Percentiles rank a stretch among this genome's conserved stretches.
These are phyloP conservation scores for Protomyces gravidus DNA, from an alignment of 1,139 yeast species.

Conservation along the genomic window DNA sequence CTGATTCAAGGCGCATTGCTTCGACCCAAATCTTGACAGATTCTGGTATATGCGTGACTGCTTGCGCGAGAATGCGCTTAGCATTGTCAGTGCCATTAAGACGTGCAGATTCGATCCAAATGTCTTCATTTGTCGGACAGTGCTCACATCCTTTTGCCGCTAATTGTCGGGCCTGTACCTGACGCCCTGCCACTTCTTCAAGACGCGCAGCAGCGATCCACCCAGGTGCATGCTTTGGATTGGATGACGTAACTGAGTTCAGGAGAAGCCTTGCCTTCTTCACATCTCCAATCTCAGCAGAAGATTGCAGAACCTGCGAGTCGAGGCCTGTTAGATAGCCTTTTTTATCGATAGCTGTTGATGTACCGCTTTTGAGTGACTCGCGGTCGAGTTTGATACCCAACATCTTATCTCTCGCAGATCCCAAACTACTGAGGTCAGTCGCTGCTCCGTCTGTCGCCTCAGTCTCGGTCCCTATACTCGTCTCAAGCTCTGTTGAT, in stretches of 20 bases:
- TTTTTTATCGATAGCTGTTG: constrained; percentile 41
- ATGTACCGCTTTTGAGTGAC: constrained; percentile 33
- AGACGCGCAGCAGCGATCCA: constrained; percentile 87
- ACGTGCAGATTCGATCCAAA: constrained; percentile 79
- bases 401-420: constrained; percentile 53
- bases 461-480: constrained; percentile 33
- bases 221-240: constrained; percentile 69
- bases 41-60: constrained; percentile 53
- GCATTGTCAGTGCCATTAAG: constrained; percentile 51
- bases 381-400: constrained; percentile 48
- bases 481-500: constrained; percentile 31
- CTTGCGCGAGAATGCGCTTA: constrained; percentile 61
- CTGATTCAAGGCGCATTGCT: constrained; percentile 64
- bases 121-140: constrained; percentile 63
- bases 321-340: constrained; percentile 45
- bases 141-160: constrained; percentile 68
- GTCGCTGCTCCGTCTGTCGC: constrained; percentile 40
- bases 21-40: constrained; percentile 67
- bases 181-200: constrained; percentile 61
- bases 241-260: constrained; percentile 62
- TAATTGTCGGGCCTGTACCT: constrained; percentile 54
- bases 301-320: constrained; percentile 34
- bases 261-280: constrained; percentile 59
- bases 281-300: constrained; percentile 49
- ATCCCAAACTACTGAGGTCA: constrained; percentile 50